Percentiles rank a stretch among this genome's conserved stretches.
Evolutionary conservation across 2,329 filamentous ascomycete species (phyloP).

Genomic region (Apiospora malaysiana): DNA sequence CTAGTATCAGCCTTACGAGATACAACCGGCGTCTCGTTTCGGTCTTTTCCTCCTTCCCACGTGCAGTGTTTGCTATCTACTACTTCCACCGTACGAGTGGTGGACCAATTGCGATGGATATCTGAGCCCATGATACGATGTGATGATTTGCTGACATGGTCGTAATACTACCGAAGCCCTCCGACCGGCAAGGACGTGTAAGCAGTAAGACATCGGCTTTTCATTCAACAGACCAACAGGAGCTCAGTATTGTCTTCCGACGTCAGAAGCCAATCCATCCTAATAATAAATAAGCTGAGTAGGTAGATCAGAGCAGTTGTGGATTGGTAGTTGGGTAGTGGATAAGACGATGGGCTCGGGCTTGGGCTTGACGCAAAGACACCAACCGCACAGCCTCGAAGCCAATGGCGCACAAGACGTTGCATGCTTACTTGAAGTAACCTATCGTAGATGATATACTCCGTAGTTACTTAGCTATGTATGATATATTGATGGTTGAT

Average conservation of each 20-base stretch:
- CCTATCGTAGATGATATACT: background rate
- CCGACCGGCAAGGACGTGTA: background rate
- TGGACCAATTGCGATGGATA: background rate
- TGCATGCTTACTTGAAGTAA: background rate
- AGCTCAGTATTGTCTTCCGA: background rate
- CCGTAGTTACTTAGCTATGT: too few relatives aligned
- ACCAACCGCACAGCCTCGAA: background rate
- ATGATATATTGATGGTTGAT: too few relatives aligned
- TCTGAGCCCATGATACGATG: background rate
- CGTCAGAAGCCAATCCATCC: background rate
- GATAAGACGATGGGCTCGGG: background rate
- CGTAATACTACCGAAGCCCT: background rate
- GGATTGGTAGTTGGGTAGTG: background rate
- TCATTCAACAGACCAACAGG: background rate
- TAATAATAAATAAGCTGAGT: constrained; percentile 1
- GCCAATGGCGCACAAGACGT: background rate
- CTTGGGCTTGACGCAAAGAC: background rate
- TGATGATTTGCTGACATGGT: background rate
- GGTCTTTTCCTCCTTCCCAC: background rate
- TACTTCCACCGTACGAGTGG: background rate
- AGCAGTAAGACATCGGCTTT: background rate
- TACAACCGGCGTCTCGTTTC: background rate
- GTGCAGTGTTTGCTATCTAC: background rate
- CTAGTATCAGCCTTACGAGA: constrained; percentile 10
- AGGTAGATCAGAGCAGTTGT: background rate